These are phyloP conservation scores for Rhododendron ovatum DNA, from an alignment of 148 eudicot genomes.

Conservation along the genomic window DNA sequence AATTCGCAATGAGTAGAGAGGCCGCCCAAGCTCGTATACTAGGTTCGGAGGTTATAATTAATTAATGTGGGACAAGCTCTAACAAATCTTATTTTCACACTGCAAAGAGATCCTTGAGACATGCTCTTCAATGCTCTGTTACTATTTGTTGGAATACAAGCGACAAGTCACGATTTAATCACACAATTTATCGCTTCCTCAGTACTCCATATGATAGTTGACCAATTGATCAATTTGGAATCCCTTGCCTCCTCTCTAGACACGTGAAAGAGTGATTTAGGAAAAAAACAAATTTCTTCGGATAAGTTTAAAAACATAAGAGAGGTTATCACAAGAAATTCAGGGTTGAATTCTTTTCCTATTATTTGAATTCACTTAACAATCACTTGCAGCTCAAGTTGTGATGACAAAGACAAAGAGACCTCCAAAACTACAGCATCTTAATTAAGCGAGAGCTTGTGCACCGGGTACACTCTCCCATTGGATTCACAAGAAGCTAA, in stretches of 20 bases:
- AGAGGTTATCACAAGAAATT: too few relatives aligned
- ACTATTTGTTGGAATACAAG: neutral
- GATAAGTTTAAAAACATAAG: neutral
- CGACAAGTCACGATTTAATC: neutral
- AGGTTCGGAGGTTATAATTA: too few relatives aligned
- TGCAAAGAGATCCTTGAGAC: neutral
- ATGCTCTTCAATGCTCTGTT: neutral
- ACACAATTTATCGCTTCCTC: neutral
- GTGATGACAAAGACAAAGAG: neutral
- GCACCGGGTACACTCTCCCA: neutral
- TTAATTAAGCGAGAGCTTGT: neutral
- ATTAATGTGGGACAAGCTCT: too few relatives aligned
- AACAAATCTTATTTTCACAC: neutral
- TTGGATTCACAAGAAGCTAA: neutral
- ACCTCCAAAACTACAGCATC: neutral
- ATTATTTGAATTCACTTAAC: neutral
- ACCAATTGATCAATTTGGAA: neutral
- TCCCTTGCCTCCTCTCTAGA: neutral
- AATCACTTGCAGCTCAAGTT: neutral
- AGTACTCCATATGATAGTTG: neutral
- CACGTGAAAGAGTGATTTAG: neutral
- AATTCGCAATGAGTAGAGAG: too few relatives aligned
- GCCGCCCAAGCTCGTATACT: too few relatives aligned
- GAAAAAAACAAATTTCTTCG: neutral
- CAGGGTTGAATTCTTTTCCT: neutral